Evolutionary conservation across 441 rosid species (phyloP).

Genomic region (Theobroma grandiflorum): DNA sequence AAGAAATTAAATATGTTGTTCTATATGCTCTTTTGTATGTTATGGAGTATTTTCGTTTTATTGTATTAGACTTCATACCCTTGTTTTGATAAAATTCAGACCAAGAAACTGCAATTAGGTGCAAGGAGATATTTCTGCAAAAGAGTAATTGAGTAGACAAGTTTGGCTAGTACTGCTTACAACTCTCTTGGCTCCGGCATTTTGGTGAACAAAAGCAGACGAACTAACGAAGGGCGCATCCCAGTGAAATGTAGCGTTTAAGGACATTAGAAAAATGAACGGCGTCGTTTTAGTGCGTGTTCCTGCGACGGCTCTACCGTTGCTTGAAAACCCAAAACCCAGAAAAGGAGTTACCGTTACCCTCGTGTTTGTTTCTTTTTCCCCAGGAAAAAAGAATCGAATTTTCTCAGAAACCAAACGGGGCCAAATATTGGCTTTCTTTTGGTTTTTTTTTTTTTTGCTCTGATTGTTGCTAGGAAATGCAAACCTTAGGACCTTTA

Average conservation of each 20-base stretch:
- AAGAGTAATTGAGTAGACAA: background rate
- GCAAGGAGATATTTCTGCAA: background rate
- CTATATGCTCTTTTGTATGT: background rate
- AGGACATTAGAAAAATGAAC: background rate
- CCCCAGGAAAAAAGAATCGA: background rate
- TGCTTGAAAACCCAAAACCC: slow-evolving; percentile 18
- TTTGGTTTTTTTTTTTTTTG: background rate
- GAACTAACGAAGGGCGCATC: background rate
- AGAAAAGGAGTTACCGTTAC: background rate
- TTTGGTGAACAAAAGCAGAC: slow-evolving; percentile 24
- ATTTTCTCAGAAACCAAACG: background rate
- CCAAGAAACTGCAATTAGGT: background rate
- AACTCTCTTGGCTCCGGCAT: slow-evolving; percentile 20
- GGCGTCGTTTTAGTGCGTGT: background rate
- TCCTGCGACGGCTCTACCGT: background rate
- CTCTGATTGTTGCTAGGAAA: slow-evolving; percentile 21
- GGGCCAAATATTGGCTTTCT: background rate
- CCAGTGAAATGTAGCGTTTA: background rate
- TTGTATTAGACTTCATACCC: background rate
- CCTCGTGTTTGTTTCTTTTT: background rate
- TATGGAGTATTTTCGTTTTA: background rate
- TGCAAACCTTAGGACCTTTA: slow-evolving; percentile 48
- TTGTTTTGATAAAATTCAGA: background rate
- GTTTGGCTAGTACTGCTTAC: too few species aligned
- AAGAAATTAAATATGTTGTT: background rate